Evolutionary conservation across 2,329 filamentous ascomycete genomes (phyloP), one percentile per base, ranked within the genome.

Genomic region (Blastomyces emzantsi): DNA sequence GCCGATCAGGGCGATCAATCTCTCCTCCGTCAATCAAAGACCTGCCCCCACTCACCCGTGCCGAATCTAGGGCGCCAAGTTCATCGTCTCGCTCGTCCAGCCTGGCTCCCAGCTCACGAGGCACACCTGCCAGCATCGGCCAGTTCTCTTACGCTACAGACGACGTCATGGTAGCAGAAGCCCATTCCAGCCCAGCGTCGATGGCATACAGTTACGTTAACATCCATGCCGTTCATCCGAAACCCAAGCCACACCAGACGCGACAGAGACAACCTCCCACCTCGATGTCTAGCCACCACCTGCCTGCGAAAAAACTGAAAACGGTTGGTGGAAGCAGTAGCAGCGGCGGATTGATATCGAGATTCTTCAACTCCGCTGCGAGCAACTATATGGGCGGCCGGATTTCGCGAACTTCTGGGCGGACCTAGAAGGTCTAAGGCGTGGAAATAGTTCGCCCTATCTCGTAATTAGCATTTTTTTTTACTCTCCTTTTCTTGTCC

Each of bases 11-110:
- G 28, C 74, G 73, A 3, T 78, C 77, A 1, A 74, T 74, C 60
- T 80, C 78, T 11, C 78, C 77, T 2, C 76, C 78, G 6, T 79
- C 77, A 2, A 66, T 79, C 55, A 73, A 74, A 30, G 78, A 80
- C 64, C 73, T 80, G 0, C 78, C 78, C 3, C 69, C 69, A 2
- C 71, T 80, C 2, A 77, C 77, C 1, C 75, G 76, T 33, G 73
- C 75, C 63, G 78, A 76, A 4, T 71, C 73, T 51, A 75, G 72
- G 62, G 77, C 76, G 4, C 68, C 77, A 39, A 74, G 73, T 68
- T 79, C 65, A 13, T 66, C 67, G 33, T 68, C 78, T 39, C 74
- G 77, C 39, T 77, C 77, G 0, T 79, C 78, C 28, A 80, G 78
- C 59, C 62, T 76, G 15, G 74, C 77, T 7, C 75, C 77, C 22